Evolutionary conservation across 306 rosid species (phyloP).

Genomic region (Lupinus albus): DNA sequence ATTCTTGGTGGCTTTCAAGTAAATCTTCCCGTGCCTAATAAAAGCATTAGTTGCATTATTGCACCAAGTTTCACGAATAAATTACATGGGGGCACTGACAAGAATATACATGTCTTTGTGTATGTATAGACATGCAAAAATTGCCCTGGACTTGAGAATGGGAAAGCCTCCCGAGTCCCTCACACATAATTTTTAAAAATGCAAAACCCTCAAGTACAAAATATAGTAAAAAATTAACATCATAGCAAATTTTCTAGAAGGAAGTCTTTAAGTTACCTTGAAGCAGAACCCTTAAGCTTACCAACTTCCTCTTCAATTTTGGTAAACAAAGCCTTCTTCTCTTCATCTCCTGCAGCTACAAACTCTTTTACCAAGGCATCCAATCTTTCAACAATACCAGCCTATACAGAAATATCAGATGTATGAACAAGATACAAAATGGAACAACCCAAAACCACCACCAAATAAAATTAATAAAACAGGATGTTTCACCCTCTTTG

Average conservation of each 20-base stretch:
- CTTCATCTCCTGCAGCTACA: slow-evolving; percentile 63
- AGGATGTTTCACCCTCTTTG: background rate
- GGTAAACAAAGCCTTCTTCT: slow-evolving; percentile 64
- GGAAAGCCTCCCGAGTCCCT: too few species aligned
- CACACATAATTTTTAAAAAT: background rate
- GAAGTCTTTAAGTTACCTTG: slow-evolving; percentile 58
- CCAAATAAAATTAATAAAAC: background rate
- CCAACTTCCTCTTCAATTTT: slow-evolving; percentile 73
- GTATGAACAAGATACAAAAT: slow-evolving; percentile 23
- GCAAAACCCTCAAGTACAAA: slow-evolving; percentile 3
- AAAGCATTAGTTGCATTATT: slow-evolving; percentile 9
- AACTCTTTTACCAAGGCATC: slow-evolving; percentile 78
- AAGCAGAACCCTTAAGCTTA: slow-evolving; percentile 75
- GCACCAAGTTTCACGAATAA: slow-evolving; percentile 15
- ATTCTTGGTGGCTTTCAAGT: slow-evolving; percentile 81
- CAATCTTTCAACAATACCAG: slow-evolving; percentile 71
- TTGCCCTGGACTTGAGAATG: background rate
- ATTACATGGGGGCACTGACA: background rate
- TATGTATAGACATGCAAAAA: background rate
- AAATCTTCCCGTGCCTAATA: slow-evolving; percentile 78
- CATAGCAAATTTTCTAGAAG: slow-evolving; percentile 7
- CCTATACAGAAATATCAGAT: slow-evolving; percentile 55
- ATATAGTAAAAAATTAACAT: background rate
- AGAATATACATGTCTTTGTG: too few species aligned
- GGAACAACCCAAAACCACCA: slow-evolving; percentile 5